These are phyloP conservation scores for Fusarium sp. DNA, from an alignment of 2,329 filamentous ascomycete species.

Conservation along the genomic window DNA sequence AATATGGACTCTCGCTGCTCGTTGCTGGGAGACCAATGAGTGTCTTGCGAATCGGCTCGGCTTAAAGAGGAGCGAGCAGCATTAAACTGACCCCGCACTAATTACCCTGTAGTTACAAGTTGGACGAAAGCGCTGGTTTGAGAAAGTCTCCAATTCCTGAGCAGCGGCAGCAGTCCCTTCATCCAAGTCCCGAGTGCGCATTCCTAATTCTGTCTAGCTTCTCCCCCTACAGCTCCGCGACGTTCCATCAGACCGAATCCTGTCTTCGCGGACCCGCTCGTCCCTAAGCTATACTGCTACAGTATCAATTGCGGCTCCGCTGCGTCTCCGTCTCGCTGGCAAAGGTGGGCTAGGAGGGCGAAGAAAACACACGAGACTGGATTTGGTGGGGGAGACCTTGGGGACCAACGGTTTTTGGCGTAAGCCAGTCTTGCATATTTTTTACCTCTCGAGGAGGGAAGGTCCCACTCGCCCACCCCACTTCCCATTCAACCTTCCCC, in stretches of 20 bases:
- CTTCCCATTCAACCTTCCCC: conserved; percentile 17
- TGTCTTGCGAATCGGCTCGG: conserved; percentile 32
- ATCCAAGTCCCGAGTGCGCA: conserved; percentile 28
- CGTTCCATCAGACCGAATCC: conserved; percentile 44
- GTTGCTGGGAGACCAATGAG: conserved; percentile 26
- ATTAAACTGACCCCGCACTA: conserved; percentile 41
- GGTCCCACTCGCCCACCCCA: conserved; percentile 24
- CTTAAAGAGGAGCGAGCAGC: conserved; percentile 47
- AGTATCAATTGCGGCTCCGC: conserved; percentile 48
- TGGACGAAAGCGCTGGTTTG: neutral
- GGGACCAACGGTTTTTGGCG: no score
- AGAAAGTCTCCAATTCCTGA: conserved; percentile 30
- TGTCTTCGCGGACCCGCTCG: conserved; percentile 45
- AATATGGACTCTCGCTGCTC: conserved; percentile 1
- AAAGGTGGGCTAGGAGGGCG: conserved; percentile 17
- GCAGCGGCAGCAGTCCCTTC: conserved; percentile 28
- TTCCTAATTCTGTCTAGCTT: conserved; percentile 19
- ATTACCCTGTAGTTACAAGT: neutral
- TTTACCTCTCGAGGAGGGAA: no score
- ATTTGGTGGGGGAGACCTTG: no score
- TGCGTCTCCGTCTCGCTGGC: conserved; percentile 46
- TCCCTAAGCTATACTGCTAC: no score
- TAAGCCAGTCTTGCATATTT: no score
- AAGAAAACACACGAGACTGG: no score
- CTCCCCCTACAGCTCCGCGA: conserved; percentile 27